Evolutionary conservation across 176 grass and related monocot species (phyloP).

Genomic region (Aegilops umbellulata): DNA sequence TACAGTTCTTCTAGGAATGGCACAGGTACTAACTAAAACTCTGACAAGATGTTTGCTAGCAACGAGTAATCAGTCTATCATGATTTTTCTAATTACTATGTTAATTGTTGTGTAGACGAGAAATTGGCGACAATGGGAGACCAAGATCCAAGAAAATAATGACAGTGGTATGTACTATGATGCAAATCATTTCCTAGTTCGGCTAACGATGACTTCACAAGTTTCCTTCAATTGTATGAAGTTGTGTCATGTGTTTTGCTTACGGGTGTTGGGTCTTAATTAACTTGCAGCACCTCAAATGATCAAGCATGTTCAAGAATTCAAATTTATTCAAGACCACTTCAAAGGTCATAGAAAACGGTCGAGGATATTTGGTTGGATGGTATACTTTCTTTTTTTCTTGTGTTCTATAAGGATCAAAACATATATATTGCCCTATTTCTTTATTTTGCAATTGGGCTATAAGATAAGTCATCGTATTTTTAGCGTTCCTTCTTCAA

Average conservation of each 20-base stretch:
- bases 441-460: neutral
- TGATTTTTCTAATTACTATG: neutral
- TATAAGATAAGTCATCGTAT: neutral
- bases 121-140: slow-evolving; percentile 67
- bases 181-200: neutral
- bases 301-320: slow-evolving; percentile 43
- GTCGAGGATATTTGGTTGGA: slow-evolving; percentile 46
- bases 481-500: slow-evolving; percentile 79
- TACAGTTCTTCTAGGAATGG: slow-evolving; percentile 65
- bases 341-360: slow-evolving; percentile 47
- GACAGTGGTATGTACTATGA: slow-evolving; percentile 41
- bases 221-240: neutral
- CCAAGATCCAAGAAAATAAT: slow-evolving; percentile 36
- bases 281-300: slow-evolving; percentile 38
- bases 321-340: slow-evolving; percentile 44
- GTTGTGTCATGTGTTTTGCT: neutral
- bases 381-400: slow-evolving; percentile 35
- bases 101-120: slow-evolving; percentile 38
- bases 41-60: neutral
- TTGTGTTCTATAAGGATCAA: neutral
- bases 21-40: slow-evolving; percentile 41
- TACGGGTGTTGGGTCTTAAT: neutral
- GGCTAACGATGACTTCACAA: neutral
- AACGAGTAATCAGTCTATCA: neutral
- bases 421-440: neutral